Percentiles rank a stretch among this genome's conserved stretches.
These are phyloP conservation scores for Prototheca wickerhamii DNA, from an alignment of 163 green algal genomes.

Conservation along the genomic window DNA sequence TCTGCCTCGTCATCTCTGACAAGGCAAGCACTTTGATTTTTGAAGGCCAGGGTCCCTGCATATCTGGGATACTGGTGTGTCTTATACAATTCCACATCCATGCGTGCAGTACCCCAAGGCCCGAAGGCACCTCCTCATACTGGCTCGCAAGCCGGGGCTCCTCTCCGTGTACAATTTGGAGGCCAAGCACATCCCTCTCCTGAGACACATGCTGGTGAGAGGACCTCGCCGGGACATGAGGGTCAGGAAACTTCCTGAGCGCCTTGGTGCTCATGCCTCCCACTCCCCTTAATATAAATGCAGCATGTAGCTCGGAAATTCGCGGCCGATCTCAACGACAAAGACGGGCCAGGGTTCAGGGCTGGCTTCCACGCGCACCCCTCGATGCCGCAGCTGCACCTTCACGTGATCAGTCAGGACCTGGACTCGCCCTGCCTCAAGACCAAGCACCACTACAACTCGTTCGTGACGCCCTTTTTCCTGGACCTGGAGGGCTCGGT, in stretches of 20 bases:
- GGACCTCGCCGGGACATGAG: neutral
- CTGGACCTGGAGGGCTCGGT: conserved; percentile 8
- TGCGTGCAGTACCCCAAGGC: conserved; percentile 7
- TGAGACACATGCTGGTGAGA: conserved; percentile 46
- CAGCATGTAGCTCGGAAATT: neutral
- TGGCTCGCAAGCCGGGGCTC: conserved; percentile 29
- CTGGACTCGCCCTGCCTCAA: conserved; percentile 44
- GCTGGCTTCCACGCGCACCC: conserved; percentile 53
- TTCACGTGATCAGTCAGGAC: conserved; percentile 67
- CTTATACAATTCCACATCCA: neutral
- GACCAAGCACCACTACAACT: conserved; percentile 69
- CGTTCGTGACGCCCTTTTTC: conserved; percentile 61
- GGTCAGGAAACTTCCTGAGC: neutral
- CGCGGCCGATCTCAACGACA: neutral
- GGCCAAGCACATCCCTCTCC: conserved; percentile 33
- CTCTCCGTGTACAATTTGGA: conserved; percentile 30
- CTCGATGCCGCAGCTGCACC: conserved; percentile 66
- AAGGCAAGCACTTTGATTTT: neutral
- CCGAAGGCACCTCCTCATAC: conserved; percentile 36
- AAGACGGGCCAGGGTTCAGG: conserved; percentile 15
- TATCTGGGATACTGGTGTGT: neutral
- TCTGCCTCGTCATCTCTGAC: too few relatives aligned
- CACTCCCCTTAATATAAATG: neutral
- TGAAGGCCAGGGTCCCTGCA: neutral
- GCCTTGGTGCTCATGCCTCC: neutral